Evolutionary conservation across 352 stramenopile genomes (phyloP), one percentile per base, ranked within the genome.

Genomic region (Phytopythium mirpurense): DNA sequence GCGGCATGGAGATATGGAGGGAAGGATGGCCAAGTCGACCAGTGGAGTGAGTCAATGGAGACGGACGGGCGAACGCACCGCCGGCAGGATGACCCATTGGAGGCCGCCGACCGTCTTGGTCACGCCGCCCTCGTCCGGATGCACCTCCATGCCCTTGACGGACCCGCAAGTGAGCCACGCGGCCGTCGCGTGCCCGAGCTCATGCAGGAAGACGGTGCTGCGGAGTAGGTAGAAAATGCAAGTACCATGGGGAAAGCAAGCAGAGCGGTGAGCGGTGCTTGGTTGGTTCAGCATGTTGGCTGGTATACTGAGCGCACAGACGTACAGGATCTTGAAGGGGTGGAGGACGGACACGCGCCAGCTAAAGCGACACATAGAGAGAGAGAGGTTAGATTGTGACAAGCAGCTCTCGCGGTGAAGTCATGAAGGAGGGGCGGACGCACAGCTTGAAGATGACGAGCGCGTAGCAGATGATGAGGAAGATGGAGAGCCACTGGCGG

Each of bases 271-370:
- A n/a, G n/a, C n/a, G n/a, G n/a, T n/a, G n/a, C n/a, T n/a, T n/a
- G n/a, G n/a, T n/a, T n/a, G n/a, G 2, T 24, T 19, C 5, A 31
- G n/a, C 21, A 3, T 10, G 23, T 32, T 35, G 11, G 9, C n/a
- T n/a, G n/a, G n/a, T n/a, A n/a, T n/a, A n/a, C n/a, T n/a, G n/a
- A 5, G 21, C 8, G 24, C 32, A 23, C 9, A 2, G 1, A 75
- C 79, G 57, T 76, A 94, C 82, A 94, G 65, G 51, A 93, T 93
- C 53, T 96, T 96, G 58, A 96, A 94, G 29, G 86, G 86, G 52
- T 93, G 83, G 5, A 96, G 70, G 31, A 96, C 78, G 34, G 76
- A 79, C 21, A 92, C 70, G 59, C 84, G 80, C 86, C 86, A 96
- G 65, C 79, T 91, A 64, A 34, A 84, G 27, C 54, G 11, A 9